Conservation (phyloP, 345 rosid species). For the Populus davidiana region DNA sequence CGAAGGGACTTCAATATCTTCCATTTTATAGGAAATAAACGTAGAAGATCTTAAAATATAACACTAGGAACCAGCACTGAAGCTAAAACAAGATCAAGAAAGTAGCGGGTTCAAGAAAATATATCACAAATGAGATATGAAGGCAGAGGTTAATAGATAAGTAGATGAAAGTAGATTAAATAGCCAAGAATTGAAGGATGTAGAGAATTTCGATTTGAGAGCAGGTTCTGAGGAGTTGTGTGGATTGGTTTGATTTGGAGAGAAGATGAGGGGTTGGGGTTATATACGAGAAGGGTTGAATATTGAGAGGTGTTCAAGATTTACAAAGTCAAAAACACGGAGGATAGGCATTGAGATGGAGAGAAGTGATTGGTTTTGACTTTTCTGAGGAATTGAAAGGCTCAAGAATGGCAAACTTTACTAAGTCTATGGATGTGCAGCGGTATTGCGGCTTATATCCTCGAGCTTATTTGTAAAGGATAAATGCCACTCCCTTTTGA, state of each 20-base stretch:
- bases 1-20: conserved; percentile 60
- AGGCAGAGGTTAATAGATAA: neutral
- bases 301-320: conserved; percentile 13
- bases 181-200: neutral
- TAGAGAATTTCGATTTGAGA: conserved; percentile 14
- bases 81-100: neutral
- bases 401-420: conserved; percentile 30
- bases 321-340: conserved; percentile 59
- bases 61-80: neutral
- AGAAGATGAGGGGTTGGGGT: conserved; percentile 15
- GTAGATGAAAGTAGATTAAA: neutral
- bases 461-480: neutral
- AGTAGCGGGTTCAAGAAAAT: neutral
- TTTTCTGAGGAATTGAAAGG: conserved; percentile 35
- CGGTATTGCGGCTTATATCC: neutral
- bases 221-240: conserved; percentile 23
- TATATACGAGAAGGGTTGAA: conserved; percentile 17
- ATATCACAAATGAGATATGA: conserved; percentile 9
- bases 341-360: conserved; percentile 14
- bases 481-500: neutral
- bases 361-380: conserved; percentile 23
- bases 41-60: neutral
- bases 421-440: conserved; percentile 19
- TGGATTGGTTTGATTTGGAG: conserved; percentile 36
- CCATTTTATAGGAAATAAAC: conserved; percentile 29